Conservation (phyloP, 805 yeast genomes). For the Saccharomycopsis sp. region DNA sequence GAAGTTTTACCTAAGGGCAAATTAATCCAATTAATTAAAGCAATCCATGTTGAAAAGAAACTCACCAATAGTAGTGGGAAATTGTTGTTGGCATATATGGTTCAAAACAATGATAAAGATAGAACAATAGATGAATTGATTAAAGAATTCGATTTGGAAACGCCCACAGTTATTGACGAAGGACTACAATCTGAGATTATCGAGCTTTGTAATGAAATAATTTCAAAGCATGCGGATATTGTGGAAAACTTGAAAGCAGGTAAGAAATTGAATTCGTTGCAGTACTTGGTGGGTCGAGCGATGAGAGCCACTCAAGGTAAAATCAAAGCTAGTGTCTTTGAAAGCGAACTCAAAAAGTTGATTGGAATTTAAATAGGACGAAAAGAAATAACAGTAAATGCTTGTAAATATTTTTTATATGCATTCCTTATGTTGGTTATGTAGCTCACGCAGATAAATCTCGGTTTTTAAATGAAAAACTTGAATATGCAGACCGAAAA, state of each 20-base stretch:
- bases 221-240: constrained; percentile 42
- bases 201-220: constrained; percentile 39
- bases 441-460: too few relatives aligned
- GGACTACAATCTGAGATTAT: constrained; percentile 25
- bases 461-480: too few relatives aligned
- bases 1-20: constrained; percentile 33
- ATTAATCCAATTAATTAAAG: constrained; percentile 48
- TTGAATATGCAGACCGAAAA: too few relatives aligned
- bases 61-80: constrained; percentile 68
- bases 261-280: constrained; percentile 55
- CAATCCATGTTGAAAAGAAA: constrained; percentile 36
- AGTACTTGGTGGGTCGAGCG: constrained; percentile 75
- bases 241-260: constrained; percentile 52
- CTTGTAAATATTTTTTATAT: too few relatives aligned
- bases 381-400: too few relatives aligned
- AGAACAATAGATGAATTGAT: constrained; percentile 39
- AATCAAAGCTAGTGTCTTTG: constrained; percentile 32
- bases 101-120: constrained; percentile 40
- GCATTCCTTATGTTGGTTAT: too few relatives aligned
- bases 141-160: constrained; percentile 44
- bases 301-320: constrained; percentile 74
- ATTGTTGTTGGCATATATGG: constrained; percentile 52
- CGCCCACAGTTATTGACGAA: constrained; percentile 24
- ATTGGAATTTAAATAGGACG: too few relatives aligned
- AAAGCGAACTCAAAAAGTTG: constrained; percentile 28